Evolutionary conservation across 2,329 filamentous ascomycete species (phyloP).

Genomic region (Cladobotryum mycophilum): DNA sequence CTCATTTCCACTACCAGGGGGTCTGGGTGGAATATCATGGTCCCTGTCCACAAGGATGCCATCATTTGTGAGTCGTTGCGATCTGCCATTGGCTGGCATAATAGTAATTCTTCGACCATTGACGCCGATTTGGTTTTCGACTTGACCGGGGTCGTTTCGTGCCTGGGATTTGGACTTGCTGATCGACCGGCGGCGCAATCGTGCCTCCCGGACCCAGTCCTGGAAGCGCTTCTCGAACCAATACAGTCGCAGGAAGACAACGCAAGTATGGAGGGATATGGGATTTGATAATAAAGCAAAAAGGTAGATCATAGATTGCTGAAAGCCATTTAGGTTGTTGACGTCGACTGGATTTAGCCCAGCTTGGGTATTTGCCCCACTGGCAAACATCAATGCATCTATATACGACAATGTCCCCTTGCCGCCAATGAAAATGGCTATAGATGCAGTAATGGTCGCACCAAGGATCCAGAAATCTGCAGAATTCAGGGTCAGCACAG

Average conservation of each 20-base stretch:
- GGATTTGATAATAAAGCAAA: conserved; percentile 71
- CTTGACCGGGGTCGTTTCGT: conserved; percentile 36
- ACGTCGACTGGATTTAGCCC: conserved; percentile 77
- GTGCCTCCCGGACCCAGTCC: conserved; percentile 68
- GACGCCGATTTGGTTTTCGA: conserved; percentile 62
- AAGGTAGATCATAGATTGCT: conserved; percentile 67
- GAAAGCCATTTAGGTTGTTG: conserved; percentile 62
- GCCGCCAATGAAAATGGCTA: conserved; percentile 62
- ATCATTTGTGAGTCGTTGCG: conserved; percentile 55
- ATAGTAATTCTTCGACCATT: conserved; percentile 61
- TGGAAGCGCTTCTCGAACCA: conserved; percentile 99
- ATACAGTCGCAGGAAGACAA: conserved; percentile 89
- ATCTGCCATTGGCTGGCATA: conserved; percentile 50
- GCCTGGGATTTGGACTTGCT: conserved; percentile 53
- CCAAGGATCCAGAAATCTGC: conserved; percentile 74
- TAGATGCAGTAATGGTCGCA: conserved; percentile 65
- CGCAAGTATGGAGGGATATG: conserved; percentile 75
- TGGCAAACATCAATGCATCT: conserved; percentile 84
- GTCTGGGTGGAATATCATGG: conserved; percentile 24
- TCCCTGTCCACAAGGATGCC: conserved; percentile 45
- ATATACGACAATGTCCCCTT: conserved; percentile 64
- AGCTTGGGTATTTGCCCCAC: conserved; percentile 82
- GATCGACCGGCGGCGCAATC: conserved; percentile 57
- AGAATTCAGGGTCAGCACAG: conserved; percentile 15
- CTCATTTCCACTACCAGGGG: conserved; percentile 27